phyloP scores from a whole-genome alignment of 2,329 filamentous ascomycete species.

The Aspergillus pseudoglaucus region DNA sequence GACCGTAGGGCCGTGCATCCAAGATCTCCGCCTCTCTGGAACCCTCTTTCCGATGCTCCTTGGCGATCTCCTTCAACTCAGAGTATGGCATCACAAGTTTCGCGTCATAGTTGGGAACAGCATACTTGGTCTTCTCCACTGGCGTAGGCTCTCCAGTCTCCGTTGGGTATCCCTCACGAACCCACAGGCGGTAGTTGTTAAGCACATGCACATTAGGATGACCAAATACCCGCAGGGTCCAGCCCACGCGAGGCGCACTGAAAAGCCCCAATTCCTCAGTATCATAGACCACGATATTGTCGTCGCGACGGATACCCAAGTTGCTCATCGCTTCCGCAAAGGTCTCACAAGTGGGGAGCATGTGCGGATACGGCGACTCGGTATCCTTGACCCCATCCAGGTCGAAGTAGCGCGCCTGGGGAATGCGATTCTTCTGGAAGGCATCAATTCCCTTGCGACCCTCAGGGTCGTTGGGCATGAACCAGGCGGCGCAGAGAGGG shows the following conservation, averaged over 20 bases:
- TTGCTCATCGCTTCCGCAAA: slow-evolving; percentile 86
- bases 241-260: slow-evolving; percentile 85
- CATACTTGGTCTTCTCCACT: slow-evolving; percentile 40
- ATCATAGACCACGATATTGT: slow-evolving; percentile 92
- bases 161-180: slow-evolving; percentile 71
- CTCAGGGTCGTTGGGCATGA: slow-evolving; percentile 77
- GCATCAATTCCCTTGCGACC: slow-evolving; percentile 71
- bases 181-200: slow-evolving; percentile 95
- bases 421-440: slow-evolving; percentile 78
- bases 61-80: slow-evolving; percentile 68
- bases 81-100: slow-evolving; percentile 72
- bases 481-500: slow-evolving; percentile 90
- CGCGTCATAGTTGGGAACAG: slow-evolving; percentile 51
- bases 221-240: slow-evolving; percentile 87
- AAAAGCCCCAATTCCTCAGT: slow-evolving; percentile 87
- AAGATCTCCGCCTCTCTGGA: slow-evolving; percentile 78
- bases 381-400: slow-evolving; percentile 86
- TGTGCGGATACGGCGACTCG: slow-evolving; percentile 86
- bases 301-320: slow-evolving; percentile 78
- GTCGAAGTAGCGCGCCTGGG: slow-evolving; percentile 90
- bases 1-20: slow-evolving; percentile 72
- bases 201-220: slow-evolving; percentile 82
- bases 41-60: slow-evolving; percentile 74
- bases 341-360: slow-evolving; percentile 75
- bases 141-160: slow-evolving; percentile 58